phyloP scores from a whole-genome alignment of 2,329 filamentous ascomycete species.

The Pseudogymnoascus sp. region DNA sequence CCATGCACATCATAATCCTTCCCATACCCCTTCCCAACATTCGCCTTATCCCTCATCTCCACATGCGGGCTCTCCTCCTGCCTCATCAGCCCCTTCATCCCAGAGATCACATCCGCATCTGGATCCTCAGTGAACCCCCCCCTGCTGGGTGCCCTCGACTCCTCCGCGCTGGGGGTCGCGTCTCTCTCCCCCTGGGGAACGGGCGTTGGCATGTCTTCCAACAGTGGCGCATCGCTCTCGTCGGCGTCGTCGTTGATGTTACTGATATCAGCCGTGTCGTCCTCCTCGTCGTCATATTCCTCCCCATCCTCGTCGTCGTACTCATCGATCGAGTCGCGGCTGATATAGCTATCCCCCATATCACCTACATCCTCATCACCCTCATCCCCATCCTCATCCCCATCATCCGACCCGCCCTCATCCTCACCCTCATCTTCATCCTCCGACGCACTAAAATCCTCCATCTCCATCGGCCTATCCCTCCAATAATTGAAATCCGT shows the following conservation, averaged over 20 bases:
- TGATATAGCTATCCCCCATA: conserved; percentile 49
- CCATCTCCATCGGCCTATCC: conserved; percentile 71
- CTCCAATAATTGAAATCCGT: conserved; percentile 98
- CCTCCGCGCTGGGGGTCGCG: conserved; percentile 16
- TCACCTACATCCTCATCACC: conserved; percentile 44
- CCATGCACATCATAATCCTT: neutral
- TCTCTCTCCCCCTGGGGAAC: neutral
- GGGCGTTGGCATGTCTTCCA: neutral
- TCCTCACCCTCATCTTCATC: conserved; percentile 50
- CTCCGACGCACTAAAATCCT: conserved; percentile 83
- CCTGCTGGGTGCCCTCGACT: conserved; percentile 10
- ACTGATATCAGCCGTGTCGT: conserved; percentile 29
- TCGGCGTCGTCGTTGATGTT: conserved; percentile 24
- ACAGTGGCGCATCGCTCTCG: neutral
- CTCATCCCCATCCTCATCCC: conserved; percentile 42
- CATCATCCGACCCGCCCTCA: conserved; percentile 43
- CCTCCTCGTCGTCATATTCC: conserved; percentile 14
- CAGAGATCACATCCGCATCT: conserved; percentile 51
- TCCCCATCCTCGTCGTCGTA: conserved; percentile 25
- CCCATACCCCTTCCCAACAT: neutral
- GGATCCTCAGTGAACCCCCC: conserved; percentile 36
- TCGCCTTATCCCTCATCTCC: neutral
- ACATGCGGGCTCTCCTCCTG: neutral
- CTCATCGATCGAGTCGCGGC: conserved; percentile 42
- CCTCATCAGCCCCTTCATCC: conserved; percentile 38